A percentile compares a stretch with the other conserved stretches of the same genome.
Conservation (phyloP, 257 asterid species). For the Solanum boliviense region DNA sequence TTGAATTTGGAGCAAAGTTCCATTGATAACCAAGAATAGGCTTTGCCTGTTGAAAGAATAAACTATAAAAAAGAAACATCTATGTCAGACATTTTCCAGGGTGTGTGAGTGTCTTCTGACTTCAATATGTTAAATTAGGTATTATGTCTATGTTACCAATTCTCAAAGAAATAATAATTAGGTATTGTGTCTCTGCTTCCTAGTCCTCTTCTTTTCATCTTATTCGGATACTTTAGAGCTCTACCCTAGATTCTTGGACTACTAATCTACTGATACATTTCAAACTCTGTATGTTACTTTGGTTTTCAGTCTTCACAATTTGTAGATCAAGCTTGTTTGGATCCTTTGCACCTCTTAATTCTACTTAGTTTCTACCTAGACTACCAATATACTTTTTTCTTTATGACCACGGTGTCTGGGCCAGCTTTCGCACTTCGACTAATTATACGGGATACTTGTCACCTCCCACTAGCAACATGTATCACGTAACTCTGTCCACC, state of each 20-base stretch:
- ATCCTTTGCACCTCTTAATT: background rate
- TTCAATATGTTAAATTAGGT: background rate
- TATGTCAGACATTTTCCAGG: background rate
- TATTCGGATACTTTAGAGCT: background rate
- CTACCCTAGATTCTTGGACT: background rate
- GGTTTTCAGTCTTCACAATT: background rate
- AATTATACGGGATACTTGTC: too few relatives aligned
- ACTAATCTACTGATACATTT: background rate
- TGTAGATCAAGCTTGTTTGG: background rate
- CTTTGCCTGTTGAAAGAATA: background rate
- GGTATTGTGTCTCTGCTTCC: background rate
- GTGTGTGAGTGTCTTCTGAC: background rate
- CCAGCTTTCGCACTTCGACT: too few relatives aligned
- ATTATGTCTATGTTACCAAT: background rate
- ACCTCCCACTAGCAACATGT: too few relatives aligned
- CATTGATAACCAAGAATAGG: background rate
- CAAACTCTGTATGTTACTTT: background rate
- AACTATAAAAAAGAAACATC: background rate
- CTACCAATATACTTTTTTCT: background rate
- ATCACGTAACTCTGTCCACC: too few relatives aligned
- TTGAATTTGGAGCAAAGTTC: background rate
- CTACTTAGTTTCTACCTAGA: background rate
- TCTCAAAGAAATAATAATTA: background rate
- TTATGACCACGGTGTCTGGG: too few relatives aligned
- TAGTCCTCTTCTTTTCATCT: background rate